Conservation (phyloP, 257 asterid genomes). For the Jacaranda copaia region DNA sequence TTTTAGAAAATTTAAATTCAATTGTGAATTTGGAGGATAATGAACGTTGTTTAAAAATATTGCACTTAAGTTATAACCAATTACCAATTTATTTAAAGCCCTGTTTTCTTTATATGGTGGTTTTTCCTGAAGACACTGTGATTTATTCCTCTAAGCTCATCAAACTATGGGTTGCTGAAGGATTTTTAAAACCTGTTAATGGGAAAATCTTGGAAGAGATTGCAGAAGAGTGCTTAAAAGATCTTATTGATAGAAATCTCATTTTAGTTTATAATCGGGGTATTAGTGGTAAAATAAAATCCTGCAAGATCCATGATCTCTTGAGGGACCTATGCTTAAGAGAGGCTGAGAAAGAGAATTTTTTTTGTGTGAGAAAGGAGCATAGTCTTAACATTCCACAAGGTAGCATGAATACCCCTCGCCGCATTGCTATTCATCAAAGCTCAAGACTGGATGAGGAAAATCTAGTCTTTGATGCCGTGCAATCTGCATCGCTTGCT, state of each 20-base stretch:
- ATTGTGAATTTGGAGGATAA: conserved; percentile 13
- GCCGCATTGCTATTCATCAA: conserved; percentile 2
- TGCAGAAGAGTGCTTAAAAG: background rate
- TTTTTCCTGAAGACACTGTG: conserved; percentile 13
- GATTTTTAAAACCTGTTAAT: background rate
- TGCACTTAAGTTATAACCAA: conserved; percentile 15
- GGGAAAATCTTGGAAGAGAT: conserved; percentile 21
- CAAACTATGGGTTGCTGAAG: conserved; percentile 32
- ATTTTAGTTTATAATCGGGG: background rate
- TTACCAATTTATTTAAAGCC: conserved; percentile 35
- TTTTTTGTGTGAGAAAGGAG: background rate
- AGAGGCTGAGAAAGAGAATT: conserved; percentile 24
- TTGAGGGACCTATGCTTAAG: conserved; percentile 21
- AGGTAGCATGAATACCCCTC: background rate
- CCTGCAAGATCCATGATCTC: conserved; percentile 28
- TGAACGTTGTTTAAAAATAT: conserved; percentile 14
- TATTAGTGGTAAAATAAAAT: background rate
- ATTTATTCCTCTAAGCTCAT: background rate
- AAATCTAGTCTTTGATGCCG: too few species aligned
- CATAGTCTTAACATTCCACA: background rate
- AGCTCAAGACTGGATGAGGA: too few species aligned
- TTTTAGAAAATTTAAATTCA: conserved; percentile 9
- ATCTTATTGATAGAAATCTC: conserved; percentile 28
- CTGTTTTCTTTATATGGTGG: conserved; percentile 30
- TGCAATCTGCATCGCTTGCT: too few species aligned